These are phyloP conservation scores for Heliamphora pulchella DNA, from an alignment of 179 eudicot genomes.

Conservation along the genomic window DNA sequence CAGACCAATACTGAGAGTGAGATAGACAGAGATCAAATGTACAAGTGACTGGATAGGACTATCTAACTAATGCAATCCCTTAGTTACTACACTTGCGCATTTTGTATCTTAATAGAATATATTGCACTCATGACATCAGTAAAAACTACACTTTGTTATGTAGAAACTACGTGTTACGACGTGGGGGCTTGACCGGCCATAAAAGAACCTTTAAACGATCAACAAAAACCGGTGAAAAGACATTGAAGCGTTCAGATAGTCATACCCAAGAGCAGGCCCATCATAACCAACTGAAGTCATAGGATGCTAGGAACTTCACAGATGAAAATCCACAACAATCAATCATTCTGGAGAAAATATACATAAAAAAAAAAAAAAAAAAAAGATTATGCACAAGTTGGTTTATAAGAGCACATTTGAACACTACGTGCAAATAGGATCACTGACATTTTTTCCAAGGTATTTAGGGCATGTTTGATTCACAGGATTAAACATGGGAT, in stretches of 20 bases:
- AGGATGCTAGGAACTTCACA: neutral
- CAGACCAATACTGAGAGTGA: too few species aligned
- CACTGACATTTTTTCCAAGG: neutral
- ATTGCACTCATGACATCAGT: neutral
- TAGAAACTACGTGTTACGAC: neutral
- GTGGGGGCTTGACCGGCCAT: neutral
- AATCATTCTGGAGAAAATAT: neutral
- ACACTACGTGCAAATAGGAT: neutral
- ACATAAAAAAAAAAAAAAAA: too few species aligned
- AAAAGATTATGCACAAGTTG: neutral
- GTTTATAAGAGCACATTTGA: neutral
- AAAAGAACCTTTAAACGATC: neutral
- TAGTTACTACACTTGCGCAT: neutral
- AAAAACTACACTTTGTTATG: neutral
- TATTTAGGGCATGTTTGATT: neutral
- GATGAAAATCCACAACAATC: neutral
- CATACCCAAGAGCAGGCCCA: neutral
- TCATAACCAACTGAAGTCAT: neutral
- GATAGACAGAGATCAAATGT: neutral
- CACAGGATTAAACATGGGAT: too few species aligned
- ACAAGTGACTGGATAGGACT: neutral
- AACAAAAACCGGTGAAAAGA: neutral
- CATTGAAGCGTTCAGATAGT: neutral
- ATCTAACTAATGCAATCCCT: neutral
- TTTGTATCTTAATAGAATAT: neutral